Base-by-base conservation (phyloP, 306 rosid genomes). In the Nissolia schottii region DNA sequence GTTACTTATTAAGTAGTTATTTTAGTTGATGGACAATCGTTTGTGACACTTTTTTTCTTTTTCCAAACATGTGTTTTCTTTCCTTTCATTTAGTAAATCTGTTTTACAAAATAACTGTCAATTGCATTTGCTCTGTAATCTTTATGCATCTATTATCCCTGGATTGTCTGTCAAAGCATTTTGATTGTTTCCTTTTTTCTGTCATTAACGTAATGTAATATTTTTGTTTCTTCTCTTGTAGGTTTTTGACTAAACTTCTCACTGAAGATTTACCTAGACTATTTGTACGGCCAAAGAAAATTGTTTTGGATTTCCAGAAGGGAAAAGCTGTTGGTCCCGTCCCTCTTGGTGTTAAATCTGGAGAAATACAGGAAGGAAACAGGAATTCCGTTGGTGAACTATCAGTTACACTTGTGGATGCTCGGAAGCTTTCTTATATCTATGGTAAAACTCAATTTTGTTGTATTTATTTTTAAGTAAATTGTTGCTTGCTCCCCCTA, bases 251-350 rank as follows among this genome's bases (percentile, higher is more conserved):
- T 7, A 95, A 95, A 82, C 97, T 95, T 84, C 97, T 95, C 80
- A 95, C 99, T 1, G 85, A 72, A 87, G 99, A 95, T 84, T 85
- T 95, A 84, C 99, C 99, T 25, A 79, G 85, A 73, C 66, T 91
- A 66, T 95, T 95, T 80, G 99, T 95, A 14, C 99, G 99, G n/a
- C 99, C 99, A 14, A 91, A 95, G 78, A 91, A 87, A 90, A 95
- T 89, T 74, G 96, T 95, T 84, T 86, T 95, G 73, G 99, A 95
- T 80, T 91, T 95, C 67, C 96, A 91, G 79, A 91, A 88, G 68
- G 96, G 85, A 82, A 89, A 87, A 84, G 96, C 96, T 13, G 96
- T 95, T 63, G 97, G 99, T 63, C 99, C 99, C 7, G 83, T 91
- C 32, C 79, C 87, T 54, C 35, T 12, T 65, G 86, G 65, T 77